Evolutionary conservation across 805 yeast genomes (phyloP).

Genomic region (Pichia deserticola): DNA sequence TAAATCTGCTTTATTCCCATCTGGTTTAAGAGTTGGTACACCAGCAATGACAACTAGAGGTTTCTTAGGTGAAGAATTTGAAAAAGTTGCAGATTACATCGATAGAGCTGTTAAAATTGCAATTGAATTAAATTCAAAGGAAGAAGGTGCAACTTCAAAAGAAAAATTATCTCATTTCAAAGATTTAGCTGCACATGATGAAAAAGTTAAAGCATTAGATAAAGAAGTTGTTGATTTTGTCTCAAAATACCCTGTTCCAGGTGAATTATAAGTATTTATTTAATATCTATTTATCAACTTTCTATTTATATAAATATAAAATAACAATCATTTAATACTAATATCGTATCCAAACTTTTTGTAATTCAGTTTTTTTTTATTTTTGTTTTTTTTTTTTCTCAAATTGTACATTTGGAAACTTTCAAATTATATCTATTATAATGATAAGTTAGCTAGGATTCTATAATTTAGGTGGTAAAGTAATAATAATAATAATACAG

Average conservation of each 20-base stretch:
- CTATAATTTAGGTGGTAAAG: no score
- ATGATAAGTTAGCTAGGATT: no score
- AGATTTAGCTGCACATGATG: conserved; percentile 55
- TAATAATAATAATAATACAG: no score
- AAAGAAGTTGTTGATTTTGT: conserved; percentile 69
- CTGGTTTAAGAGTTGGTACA: conserved; percentile 94
- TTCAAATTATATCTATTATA: no score
- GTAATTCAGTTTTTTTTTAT: no score
- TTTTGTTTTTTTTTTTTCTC: no score
- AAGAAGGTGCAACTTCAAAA: conserved; percentile 51
- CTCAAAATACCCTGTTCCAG: conserved; percentile 79
- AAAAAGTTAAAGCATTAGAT: conserved; percentile 52
- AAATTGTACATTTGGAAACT: no score
- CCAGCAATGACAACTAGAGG: conserved; percentile 99
- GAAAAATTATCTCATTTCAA: conserved; percentile 64
- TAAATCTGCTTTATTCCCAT: conserved; percentile 90
- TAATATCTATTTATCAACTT: no score
- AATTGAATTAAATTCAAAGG: conserved; percentile 48
- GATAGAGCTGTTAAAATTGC: conserved; percentile 72
- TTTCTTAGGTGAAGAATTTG: conserved; percentile 70
- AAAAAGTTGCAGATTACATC: conserved; percentile 70
- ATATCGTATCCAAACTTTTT: no score
- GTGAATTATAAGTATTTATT: conserved; percentile 40
- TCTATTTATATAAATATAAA: no score
- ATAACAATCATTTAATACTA: no score